Percentiles rank a stretch among this genome's conserved stretches.
Conservation (phyloP, 83 land plant species). For the Thuja plicata region DNA sequence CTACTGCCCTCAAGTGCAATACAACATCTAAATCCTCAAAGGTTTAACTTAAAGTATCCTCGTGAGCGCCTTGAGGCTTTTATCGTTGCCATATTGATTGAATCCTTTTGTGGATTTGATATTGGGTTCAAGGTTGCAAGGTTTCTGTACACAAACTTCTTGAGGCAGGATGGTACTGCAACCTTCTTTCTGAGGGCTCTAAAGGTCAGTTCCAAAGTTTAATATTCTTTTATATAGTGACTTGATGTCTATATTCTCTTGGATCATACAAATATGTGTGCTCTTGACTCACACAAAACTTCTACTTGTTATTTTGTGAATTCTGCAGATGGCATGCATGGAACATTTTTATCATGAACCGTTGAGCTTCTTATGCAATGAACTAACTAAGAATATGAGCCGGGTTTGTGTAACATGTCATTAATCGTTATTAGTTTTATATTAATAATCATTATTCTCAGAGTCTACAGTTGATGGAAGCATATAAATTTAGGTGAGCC, state of each 20-base stretch:
- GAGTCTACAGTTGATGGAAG: not conserved
- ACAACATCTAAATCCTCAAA: conserved; percentile 36
- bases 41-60: conserved; percentile 62
- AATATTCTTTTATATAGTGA: not conserved
- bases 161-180: conserved; percentile 68
- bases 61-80: conserved; percentile 64
- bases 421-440: not conserved
- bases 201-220: conserved; percentile 38
- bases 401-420: conserved; percentile 28
- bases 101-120: conserved; percentile 44
- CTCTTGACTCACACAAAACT: not conserved
- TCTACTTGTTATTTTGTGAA: conserved; percentile 8
- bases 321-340: conserved; percentile 64
- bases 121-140: conserved; percentile 47
- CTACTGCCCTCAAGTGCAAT: conserved; percentile 55
- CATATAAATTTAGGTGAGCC: not conserved
- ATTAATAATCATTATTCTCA: not conserved
- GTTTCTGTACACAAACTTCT: conserved; percentile 52
- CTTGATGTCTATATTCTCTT: not conserved
- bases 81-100: conserved; percentile 54
- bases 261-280: not conserved
- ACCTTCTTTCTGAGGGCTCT: conserved; percentile 69
- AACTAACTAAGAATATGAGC: conserved; percentile 19
- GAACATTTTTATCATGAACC: conserved; percentile 67
- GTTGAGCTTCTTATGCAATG: conserved; percentile 44